Evolutionary conservation across 2,329 filamentous ascomycete genomes (phyloP).

Genomic region (Fusarium torulosum): DNA sequence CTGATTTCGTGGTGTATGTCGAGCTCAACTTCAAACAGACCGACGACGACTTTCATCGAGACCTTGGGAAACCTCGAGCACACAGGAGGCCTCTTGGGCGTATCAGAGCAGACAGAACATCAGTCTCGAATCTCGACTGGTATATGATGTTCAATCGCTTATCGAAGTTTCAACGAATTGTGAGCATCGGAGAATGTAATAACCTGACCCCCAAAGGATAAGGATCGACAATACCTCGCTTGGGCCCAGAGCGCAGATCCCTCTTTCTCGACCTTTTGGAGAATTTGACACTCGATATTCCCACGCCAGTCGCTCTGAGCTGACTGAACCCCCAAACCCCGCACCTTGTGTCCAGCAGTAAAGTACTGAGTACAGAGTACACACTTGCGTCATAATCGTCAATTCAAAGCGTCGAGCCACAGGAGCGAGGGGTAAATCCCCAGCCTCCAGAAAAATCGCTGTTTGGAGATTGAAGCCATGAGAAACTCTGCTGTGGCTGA

Average conservation of each 20-base stretch:
- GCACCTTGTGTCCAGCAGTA: slow-evolving; percentile 9
- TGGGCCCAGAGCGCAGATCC: slow-evolving; percentile 33
- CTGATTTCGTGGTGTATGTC: slow-evolving; percentile 3
- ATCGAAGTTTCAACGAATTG: slow-evolving; percentile 11
- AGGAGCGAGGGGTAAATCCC: slow-evolving; percentile 18
- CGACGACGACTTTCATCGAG: neutral
- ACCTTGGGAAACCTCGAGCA: neutral
- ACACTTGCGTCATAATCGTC: slow-evolving; percentile 29
- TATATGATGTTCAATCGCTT: slow-evolving; percentile 17
- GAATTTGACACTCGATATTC: slow-evolving; percentile 23
- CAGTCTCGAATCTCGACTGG: neutral
- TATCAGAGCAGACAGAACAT: neutral
- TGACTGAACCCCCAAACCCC: slow-evolving; percentile 29
- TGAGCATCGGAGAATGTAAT: slow-evolving; percentile 7
- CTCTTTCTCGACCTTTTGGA: slow-evolving; percentile 19
- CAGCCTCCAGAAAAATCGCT: slow-evolving; percentile 21
- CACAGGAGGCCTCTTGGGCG: slow-evolving; percentile 25
- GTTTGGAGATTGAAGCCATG: neutral
- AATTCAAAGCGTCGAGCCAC: slow-evolving; percentile 14
- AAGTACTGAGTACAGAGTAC: neutral
- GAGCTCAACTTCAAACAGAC: neutral
- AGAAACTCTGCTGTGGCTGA: slow-evolving; percentile 31
- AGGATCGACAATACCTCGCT: slow-evolving; percentile 27
- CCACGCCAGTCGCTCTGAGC: slow-evolving; percentile 20
- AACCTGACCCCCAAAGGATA: slow-evolving; percentile 6